Evolutionary conservation across 139 green algal genomes (phyloP).

Genomic region (Ulvella scutata): DNA sequence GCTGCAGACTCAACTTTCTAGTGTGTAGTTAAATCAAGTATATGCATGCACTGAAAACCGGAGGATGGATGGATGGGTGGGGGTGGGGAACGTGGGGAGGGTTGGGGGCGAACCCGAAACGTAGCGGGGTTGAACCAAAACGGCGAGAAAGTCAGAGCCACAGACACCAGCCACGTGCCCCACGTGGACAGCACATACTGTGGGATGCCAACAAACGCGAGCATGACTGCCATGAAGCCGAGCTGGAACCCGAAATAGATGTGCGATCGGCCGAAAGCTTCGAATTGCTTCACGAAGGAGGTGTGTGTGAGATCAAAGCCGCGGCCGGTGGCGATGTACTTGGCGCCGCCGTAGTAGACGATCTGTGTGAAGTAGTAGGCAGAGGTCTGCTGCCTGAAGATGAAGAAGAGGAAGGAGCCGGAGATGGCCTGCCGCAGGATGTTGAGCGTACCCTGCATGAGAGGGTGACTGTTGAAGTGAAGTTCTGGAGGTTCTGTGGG

Average conservation of each 20-base stretch:
- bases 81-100: too few relatives aligned
- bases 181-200: conserved; percentile 31
- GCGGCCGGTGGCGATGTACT: conserved; percentile 69
- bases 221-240: conserved; percentile 34
- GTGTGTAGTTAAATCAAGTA: too few relatives aligned
- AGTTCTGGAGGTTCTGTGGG: neutral
- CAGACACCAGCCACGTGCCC: conserved; percentile 44
- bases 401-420: conserved; percentile 51
- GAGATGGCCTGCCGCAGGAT: conserved; percentile 10
- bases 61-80: too few relatives aligned
- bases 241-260: conserved; percentile 55
- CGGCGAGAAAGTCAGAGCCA: conserved; percentile 44
- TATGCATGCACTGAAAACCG: too few relatives aligned
- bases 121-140: conserved; percentile 67
- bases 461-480: neutral
- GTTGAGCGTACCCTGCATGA: neutral
- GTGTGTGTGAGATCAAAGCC: conserved; percentile 63
- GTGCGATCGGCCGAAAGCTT: conserved; percentile 39
- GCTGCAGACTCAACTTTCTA: too few relatives aligned
- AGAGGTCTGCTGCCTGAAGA: conserved; percentile 51
- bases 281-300: conserved; percentile 33
- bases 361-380: conserved; percentile 38
- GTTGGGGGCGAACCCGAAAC: conserved; percentile 25
- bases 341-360: conserved; percentile 42
- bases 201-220: conserved; percentile 22